Evolutionary conservation across 163 green algal species (phyloP), one percentile per base, ranked within the genome.

Genomic region (Chlamydomonas reinhardtii): DNA sequence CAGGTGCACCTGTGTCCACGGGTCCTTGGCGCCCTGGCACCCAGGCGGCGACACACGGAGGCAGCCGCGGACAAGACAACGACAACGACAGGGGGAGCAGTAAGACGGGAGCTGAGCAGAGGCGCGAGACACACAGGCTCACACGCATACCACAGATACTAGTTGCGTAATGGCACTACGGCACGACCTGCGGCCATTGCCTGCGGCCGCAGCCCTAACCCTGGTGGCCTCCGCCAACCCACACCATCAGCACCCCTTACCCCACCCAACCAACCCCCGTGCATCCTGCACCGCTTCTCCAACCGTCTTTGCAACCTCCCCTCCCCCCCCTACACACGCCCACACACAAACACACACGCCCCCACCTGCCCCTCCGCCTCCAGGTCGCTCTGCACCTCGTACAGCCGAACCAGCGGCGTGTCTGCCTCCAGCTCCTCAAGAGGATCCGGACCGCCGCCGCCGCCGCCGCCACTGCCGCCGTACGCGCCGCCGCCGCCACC

Each of bases 381-480:
- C 17, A 84, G 77, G 32, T 76, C 77, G n/a, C 39, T 24, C 12
- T 37, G 73, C 65, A 76, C 77, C 64, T 84, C 77, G 15, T 34
- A n/a, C 64, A 84, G 65, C 32, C 77, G 65, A 24, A 76, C 77
- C 25, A 70, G 64, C 43, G 77, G 77, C 12, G 77, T 84, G 68
- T 84, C 77, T 5, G 77, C 77, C 66, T 84, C 77, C 43, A 84
- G 43, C 66, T 76, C 77, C 39, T 84, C 77, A 19, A 84, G 39
- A 1, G 77, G 77, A n/a, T 84, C 77, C 2, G 31, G 31, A 0
- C 31, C 31, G 66, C 16, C 9, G 62, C 62, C 62, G 62, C 25
- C 27, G 62, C 15, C 22, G 24, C 24, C 24, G 20, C 20, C 56
- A 64, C 20, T 39, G 37, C 68, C 54, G 43, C 68, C 74, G 54